Conservation (phyloP, 176 grass and related monocot species). For the Thalia dealbata region DNA sequence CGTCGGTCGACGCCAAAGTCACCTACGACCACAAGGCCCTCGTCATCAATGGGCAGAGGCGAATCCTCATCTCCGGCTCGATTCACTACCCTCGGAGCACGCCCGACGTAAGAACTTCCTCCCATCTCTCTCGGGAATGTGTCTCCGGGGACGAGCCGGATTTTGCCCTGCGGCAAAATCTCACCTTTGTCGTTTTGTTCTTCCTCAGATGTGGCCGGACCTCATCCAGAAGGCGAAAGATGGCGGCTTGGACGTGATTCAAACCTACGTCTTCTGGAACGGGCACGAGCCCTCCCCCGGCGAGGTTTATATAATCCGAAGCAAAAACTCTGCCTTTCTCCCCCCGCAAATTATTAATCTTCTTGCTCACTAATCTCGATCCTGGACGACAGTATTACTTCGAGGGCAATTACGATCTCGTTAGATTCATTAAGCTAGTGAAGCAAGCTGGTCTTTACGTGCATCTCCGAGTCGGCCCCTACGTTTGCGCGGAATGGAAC, state of each 20-base stretch:
- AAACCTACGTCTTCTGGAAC: constrained; percentile 98
- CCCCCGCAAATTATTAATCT: too few relatives aligned
- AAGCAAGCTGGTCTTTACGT: constrained; percentile 75
- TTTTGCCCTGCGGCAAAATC: neutral
- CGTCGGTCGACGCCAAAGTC: constrained; percentile 45
- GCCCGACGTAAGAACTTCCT: constrained; percentile 39
- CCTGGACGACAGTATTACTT: constrained; percentile 62
- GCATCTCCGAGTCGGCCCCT: constrained; percentile 79
- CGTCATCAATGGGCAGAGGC: constrained; percentile 67
- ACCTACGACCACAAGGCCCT: constrained; percentile 73
- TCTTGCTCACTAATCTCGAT: neutral
- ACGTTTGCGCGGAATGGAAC: constrained; percentile 95
- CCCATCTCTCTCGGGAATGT: neutral
- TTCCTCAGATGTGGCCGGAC: constrained; percentile 78
- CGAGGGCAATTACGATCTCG: constrained; percentile 59
- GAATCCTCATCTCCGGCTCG: constrained; percentile 91
- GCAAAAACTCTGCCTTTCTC: neutral
- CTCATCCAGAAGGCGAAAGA: constrained; percentile 96
- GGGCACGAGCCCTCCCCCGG: constrained; percentile 81
- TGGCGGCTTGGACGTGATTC: constrained; percentile 86
- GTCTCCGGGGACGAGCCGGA: neutral
- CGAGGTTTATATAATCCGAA: constrained; percentile 28
- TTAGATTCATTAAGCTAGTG: constrained; percentile 77
- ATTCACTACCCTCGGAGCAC: constrained; percentile 94
- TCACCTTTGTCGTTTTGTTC: neutral